Base-by-base conservation (phyloP, 805 yeast species). In the Lachancea waltii region DNA sequence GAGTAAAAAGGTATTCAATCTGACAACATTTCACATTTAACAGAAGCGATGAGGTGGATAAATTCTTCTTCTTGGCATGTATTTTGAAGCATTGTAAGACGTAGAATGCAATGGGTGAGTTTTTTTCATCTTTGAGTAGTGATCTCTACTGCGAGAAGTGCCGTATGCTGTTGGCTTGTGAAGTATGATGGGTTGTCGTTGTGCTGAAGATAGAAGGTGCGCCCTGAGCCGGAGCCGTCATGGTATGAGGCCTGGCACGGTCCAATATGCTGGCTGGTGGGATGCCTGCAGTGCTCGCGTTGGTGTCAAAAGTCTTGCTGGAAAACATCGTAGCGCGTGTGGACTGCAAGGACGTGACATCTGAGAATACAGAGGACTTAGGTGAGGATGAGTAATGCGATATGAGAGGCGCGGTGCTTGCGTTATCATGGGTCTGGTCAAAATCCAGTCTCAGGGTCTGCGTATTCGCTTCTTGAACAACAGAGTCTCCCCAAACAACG, bases 241-340 rank as follows among this genome's bases (percentile, higher is more conserved):
- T n/a, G 18, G 45, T 44, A 20, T 50, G 41, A 13, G 58, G 53
- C 22, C 65, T 53, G 7, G 73, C 60, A 36, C 81, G 62, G 46
- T 78, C 85, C 62, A 77, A 62, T 7, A 80, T 77, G 46, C 82
- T 75, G n/a, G 84, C 81, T 0, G 87, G 86, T 1, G 86, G 77
- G 13, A 81, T 79, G 0, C 85, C 85, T 19, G 77, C 66, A 0
- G 82, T 75, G 35, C 82, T 75, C 15, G 84, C 75, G 46, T 77
- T 79, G 3, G 81, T 70, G 27, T 72, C 69, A 7, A 67, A 52
- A 18, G 64, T 64, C 38, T 60, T 56, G 9, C 56, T 56, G 3
- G 68, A 64, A 4, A 50, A 33, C 3, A 62, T 47, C 0, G 69
- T 64, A 0, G 60, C 61, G 28, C 58, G 56, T 9, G 66, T 62